These are phyloP conservation scores for Monosporascus ibericus DNA, from an alignment of 2,329 filamentous ascomycete species.

Conservation along the genomic window DNA sequence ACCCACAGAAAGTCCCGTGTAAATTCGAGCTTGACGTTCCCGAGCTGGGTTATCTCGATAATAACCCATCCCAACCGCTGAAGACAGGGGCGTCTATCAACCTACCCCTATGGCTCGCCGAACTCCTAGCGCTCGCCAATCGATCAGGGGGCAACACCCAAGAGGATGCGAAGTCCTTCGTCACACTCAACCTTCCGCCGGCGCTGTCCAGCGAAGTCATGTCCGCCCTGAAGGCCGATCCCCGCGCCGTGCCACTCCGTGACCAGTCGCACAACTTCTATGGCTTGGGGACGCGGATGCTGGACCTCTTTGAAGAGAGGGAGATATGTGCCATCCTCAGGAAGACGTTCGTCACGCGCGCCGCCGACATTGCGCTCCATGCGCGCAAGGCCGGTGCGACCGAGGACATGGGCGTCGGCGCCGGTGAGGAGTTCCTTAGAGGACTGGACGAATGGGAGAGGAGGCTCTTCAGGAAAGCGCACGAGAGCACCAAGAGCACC, in stretches of 20 bases:
- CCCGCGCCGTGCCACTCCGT: constrained; percentile 76
- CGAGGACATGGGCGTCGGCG: constrained; percentile 47
- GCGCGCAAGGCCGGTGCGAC: constrained; percentile 78
- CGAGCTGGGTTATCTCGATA: constrained; percentile 82
- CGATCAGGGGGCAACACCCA: constrained; percentile 26
- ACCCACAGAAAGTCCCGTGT: constrained; percentile 81
- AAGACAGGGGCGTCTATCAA: constrained; percentile 74
- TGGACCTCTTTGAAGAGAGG: constrained; percentile 82
- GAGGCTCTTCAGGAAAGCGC: constrained; percentile 64
- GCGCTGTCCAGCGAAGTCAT: constrained; percentile 74
- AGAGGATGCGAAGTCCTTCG: constrained; percentile 48
- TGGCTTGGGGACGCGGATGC: constrained; percentile 72
- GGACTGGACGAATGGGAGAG: constrained; percentile 89
- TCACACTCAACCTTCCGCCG: constrained; percentile 75
- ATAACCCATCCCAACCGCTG: constrained; percentile 64
- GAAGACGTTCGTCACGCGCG: constrained; percentile 74
- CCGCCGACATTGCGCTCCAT: constrained; percentile 79
- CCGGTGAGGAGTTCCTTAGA: constrained; percentile 71
- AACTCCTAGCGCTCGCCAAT: constrained; percentile 77
- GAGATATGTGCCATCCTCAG: constrained; percentile 69
- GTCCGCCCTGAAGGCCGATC: constrained; percentile 86
- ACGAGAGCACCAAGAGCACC: constrained; percentile 65
- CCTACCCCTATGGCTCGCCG: constrained; percentile 88
- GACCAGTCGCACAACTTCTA: constrained; percentile 85
- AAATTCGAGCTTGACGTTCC: constrained; percentile 89